Evolutionary conservation across 345 rosid genomes (phyloP).

Genomic region (Brassica rapa): DNA sequence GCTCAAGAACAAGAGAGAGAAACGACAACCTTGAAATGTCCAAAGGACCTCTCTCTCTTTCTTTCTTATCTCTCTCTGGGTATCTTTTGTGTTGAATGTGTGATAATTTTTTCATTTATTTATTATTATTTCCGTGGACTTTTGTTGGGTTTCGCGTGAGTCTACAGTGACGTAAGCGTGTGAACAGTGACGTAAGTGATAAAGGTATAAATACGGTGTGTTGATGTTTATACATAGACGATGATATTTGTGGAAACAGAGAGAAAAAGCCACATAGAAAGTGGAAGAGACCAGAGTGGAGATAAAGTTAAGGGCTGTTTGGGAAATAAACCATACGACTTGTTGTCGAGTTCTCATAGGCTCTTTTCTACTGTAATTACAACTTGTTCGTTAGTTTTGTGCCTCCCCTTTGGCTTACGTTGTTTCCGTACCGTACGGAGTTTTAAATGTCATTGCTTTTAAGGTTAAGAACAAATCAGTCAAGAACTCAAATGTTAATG

Average conservation of each 20-base stretch:
- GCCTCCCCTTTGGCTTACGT: constrained; percentile 19
- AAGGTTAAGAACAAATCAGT: constrained; percentile 13
- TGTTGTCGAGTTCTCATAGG: constrained; percentile 37
- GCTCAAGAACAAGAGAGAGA: constrained; percentile 35
- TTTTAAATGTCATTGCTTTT: neutral
- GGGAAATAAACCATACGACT: constrained; percentile 31
- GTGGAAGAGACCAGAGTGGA: constrained; percentile 20
- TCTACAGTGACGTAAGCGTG: constrained; percentile 32
- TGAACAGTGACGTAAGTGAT: constrained; percentile 32
- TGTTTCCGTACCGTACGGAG: constrained; percentile 41
- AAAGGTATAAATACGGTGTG: constrained; percentile 37
- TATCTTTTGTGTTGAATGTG: constrained; percentile 38
- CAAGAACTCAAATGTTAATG: constrained; percentile 1
- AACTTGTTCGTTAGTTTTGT: constrained; percentile 24
- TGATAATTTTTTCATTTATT: constrained; percentile 13
- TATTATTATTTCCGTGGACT: constrained; percentile 10
- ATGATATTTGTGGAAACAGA: constrained; percentile 37
- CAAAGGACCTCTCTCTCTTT: constrained; percentile 24
- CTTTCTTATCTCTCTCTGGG: constrained; percentile 40
- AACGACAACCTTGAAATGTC: constrained; percentile 33
- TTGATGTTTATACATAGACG: constrained; percentile 33
- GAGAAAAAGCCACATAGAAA: constrained; percentile 8
- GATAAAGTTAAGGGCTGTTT: constrained; percentile 37
- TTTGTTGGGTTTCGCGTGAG: constrained; percentile 33
- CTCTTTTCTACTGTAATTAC: neutral